A percentile compares a stretch with the other conserved stretches of the same genome.
Conservation (phyloP, 2,329 filamentous ascomycete species). For the Orbilia quercus region DNA sequence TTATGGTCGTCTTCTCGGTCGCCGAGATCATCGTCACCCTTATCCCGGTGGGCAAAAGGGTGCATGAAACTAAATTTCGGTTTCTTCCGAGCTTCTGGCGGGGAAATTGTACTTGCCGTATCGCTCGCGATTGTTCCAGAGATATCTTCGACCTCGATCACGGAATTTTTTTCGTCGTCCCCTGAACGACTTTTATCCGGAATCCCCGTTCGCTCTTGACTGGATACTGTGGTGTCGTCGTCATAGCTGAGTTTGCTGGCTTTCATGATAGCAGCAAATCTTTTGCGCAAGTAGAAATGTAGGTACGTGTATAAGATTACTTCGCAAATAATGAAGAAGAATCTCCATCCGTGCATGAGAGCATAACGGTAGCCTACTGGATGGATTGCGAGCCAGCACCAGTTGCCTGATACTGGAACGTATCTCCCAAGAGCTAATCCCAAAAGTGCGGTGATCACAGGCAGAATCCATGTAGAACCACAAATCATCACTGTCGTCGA, state of each 20-base stretch:
- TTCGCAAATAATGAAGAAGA: constrained; percentile 64
- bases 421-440: constrained; percentile 61
- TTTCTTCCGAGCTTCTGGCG: not conserved
- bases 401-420: constrained; percentile 65
- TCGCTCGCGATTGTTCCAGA: not conserved
- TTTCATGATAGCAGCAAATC: constrained; percentile 30
- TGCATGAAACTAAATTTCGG: constrained; percentile 27
- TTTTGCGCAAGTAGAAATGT: constrained; percentile 60
- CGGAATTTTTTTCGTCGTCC: not conserved
- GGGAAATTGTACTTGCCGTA: not conserved
- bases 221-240: not conserved
- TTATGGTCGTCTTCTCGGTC: constrained; percentile 22
- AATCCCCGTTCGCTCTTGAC: not conserved
- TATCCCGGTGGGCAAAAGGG: constrained; percentile 33
- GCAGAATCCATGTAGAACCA: constrained; percentile 64
- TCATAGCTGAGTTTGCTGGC: constrained; percentile 1
- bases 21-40: constrained; percentile 19
- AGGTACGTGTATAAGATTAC: constrained; percentile 65
- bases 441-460: constrained; percentile 62
- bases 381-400: constrained; percentile 65
- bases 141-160: not conserved
- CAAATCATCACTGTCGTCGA: constrained; percentile 61
- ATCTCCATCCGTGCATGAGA: constrained; percentile 66
- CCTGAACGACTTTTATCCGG: not conserved
- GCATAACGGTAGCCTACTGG: constrained; percentile 64